Conservation (phyloP, 768 basidiomycete genomes). For the Boletus bicolor region DNA sequence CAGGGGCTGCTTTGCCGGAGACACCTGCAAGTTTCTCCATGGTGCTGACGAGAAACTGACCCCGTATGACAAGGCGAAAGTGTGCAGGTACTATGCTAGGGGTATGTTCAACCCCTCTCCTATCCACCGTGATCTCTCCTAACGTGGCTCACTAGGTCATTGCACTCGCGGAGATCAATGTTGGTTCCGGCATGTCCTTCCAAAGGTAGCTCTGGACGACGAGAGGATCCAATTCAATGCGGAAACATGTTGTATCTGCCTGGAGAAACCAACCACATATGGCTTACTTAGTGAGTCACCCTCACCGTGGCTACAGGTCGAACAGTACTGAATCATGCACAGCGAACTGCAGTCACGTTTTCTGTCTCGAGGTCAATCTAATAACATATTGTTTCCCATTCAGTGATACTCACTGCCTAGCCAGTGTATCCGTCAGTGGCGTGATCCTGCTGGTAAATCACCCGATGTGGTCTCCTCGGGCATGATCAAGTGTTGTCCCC, state of each 20-base stretch:
- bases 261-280: conserved; percentile 66
- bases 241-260: conserved; percentile 66
- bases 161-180: conserved; percentile 68
- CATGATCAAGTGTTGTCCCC: conserved; percentile 73
- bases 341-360: conserved; percentile 77
- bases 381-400: background rate
- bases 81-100: conserved; percentile 59
- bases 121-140: background rate
- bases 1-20: conserved; percentile 67
- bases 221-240: conserved; percentile 35
- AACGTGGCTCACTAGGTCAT: conserved; percentile 45
- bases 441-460: conserved; percentile 54
- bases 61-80: conserved; percentile 69
- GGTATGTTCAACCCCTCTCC: conserved; percentile 36
- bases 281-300: conserved; percentile 59
- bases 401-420: conserved; percentile 3
- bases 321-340: conserved; percentile 6
- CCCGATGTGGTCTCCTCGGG: conserved; percentile 51
- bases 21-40: conserved; percentile 77
- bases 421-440: conserved; percentile 80
- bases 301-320: background rate
- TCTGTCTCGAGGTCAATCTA: conserved; percentile 61
- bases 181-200: conserved; percentile 66
- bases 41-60: conserved; percentile 50
- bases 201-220: conserved; percentile 20